phyloP scores from a whole-genome alignment of 352 stramenopile genomes.

The Pythium phragmitis region DNA sequence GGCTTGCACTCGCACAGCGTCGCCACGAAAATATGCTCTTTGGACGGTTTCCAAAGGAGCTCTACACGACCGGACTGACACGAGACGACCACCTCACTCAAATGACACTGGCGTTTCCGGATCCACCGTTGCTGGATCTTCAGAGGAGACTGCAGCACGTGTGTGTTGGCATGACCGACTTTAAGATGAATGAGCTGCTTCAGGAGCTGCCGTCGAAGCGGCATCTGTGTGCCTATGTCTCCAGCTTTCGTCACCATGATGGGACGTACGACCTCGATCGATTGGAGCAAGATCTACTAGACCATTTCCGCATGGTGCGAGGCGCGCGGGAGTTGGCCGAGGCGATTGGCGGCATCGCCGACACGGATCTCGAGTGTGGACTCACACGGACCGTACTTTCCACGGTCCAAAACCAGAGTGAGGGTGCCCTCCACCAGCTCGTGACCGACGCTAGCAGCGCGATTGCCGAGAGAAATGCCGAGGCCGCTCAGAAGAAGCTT shows the following conservation, averaged over 20 bases:
- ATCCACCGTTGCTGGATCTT: constrained; percentile 49
- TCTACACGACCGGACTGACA: constrained; percentile 69
- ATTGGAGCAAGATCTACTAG: constrained; percentile 61
- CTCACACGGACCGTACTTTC: constrained; percentile 42
- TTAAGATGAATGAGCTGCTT: constrained; percentile 87
- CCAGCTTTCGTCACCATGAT: constrained; percentile 47
- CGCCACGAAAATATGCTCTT: constrained; percentile 65
- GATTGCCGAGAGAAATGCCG: constrained; percentile 47
- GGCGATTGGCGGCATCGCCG: constrained; percentile 50
- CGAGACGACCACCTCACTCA: constrained; percentile 51
- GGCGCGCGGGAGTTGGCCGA: constrained; percentile 51
- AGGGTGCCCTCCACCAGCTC: constrained; percentile 40
- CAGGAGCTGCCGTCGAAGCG: constrained; percentile 91
- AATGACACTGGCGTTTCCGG: constrained; percentile 49
- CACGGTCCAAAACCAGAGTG: constrained; percentile 42
- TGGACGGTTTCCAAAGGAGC: constrained; percentile 55
- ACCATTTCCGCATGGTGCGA: constrained; percentile 80
- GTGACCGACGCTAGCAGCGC: constrained; percentile 37
- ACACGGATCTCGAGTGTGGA: constrained; percentile 67
- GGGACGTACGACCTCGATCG: constrained; percentile 48
- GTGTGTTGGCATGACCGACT: constrained; percentile 79
- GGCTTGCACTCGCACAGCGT: constrained; percentile 28
- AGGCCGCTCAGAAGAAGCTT: constrained; percentile 44
- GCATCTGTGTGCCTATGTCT: constrained; percentile 82
- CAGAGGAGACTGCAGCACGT: constrained; percentile 50